Evolutionary conservation across 164 flowering plant species (phyloP).

Genomic region (Macadamia integrifolia): DNA sequence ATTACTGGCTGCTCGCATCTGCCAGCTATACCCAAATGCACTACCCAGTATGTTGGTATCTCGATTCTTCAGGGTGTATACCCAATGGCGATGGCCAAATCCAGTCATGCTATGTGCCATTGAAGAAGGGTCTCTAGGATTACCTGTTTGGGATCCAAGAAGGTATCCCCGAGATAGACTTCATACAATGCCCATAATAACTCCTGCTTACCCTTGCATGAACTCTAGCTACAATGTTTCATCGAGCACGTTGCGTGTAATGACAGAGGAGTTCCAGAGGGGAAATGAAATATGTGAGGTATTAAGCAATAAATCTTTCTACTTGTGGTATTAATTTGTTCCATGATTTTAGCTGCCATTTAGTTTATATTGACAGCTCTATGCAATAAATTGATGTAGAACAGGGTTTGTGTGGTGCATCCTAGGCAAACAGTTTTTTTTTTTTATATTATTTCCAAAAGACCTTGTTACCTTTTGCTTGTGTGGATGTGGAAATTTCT

Average conservation of each 20-base stretch:
- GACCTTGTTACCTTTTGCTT: too few species aligned
- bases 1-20: slow-evolving; percentile 54
- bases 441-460: too few species aligned
- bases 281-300: slow-evolving; percentile 88
- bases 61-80: slow-evolving; percentile 55
- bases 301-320: neutral
- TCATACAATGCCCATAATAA: slow-evolving; percentile 90
- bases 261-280: slow-evolving; percentile 78
- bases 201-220: slow-evolving; percentile 98
- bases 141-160: slow-evolving; percentile 92
- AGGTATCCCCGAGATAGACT: slow-evolving; percentile 58
- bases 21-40: slow-evolving; percentile 67
- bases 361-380: too few species aligned
- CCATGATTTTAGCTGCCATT: too few species aligned
- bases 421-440: too few species aligned
- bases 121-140: slow-evolving; percentile 73
- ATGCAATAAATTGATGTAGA: too few species aligned
- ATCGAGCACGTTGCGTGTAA: slow-evolving; percentile 73
- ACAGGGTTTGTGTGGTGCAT: too few species aligned
- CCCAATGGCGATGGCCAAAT: slow-evolving; percentile 65
- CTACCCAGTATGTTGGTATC: slow-evolving; percentile 51
- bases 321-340: too few species aligned
- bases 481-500: too few species aligned
- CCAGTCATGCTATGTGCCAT: slow-evolving; percentile 63
- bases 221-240: slow-evolving; percentile 98